These are phyloP conservation scores for Kwoniella sp. DNA, from an alignment of 768 basidiomycete genomes.

Conservation along the genomic window DNA sequence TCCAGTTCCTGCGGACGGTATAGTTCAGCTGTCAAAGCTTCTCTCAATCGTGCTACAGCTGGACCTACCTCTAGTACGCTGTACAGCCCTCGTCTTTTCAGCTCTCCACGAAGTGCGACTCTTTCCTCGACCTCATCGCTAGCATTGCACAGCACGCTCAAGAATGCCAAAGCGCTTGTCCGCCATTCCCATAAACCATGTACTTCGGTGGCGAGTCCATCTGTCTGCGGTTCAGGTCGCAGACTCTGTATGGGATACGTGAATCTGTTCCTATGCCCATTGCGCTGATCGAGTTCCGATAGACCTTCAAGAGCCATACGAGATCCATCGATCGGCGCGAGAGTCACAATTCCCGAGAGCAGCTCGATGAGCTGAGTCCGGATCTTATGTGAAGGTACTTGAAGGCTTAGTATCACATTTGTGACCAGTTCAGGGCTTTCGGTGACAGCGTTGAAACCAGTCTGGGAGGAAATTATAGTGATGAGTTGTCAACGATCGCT, in stretches of 20 bases:
- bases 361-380: constrained; percentile 73
- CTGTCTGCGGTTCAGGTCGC: constrained; percentile 4
- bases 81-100: constrained; percentile 76
- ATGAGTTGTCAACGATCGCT: no score
- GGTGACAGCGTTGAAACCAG: constrained; percentile 72
- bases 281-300: constrained; percentile 74
- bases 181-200: constrained; percentile 83
- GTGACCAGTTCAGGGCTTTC: constrained; percentile 68
- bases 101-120: constrained; percentile 77
- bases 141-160: constrained; percentile 77
- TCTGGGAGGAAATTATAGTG: no score
- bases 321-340: constrained; percentile 72
- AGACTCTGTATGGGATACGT: constrained; percentile 71
- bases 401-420: constrained; percentile 72
- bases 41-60: neutral
- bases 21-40: neutral
- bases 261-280: constrained; percentile 77
- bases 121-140: constrained; percentile 78
- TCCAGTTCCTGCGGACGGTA: constrained; percentile 65
- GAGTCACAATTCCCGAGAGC: constrained; percentile 78
- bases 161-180: constrained; percentile 70
- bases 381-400: constrained; percentile 68
- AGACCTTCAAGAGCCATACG: constrained; percentile 73
- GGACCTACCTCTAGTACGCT: constrained; percentile 72
- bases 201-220: constrained; percentile 49